These are phyloP conservation scores for Penicillium maclennaniae DNA, from an alignment of 495 filamentous ascomycete genomes.

Conservation along the genomic window DNA sequence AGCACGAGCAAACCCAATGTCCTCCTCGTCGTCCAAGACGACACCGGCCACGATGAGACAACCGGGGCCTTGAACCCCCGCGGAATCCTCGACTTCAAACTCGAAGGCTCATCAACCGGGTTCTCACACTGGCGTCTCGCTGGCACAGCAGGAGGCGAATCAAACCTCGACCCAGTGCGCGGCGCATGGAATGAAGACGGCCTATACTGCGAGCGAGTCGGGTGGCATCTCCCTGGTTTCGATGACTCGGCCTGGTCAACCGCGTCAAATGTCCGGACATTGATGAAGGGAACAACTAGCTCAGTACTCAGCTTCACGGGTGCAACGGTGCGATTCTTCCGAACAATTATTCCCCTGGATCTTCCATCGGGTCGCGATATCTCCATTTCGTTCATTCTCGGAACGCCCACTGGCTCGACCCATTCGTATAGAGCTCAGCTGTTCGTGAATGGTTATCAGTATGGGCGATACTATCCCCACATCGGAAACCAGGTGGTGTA, in stretches of 20 bases:
- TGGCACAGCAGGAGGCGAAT: slow-evolving; percentile 68
- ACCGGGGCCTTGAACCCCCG: slow-evolving; percentile 62
- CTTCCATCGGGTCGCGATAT: slow-evolving; percentile 39
- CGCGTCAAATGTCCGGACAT: background rate
- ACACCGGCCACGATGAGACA: slow-evolving; percentile 66
- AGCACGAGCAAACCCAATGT: slow-evolving; percentile 49
- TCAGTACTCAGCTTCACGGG: slow-evolving; percentile 44
- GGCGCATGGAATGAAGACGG: slow-evolving; percentile 76
- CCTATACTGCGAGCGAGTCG: slow-evolving; percentile 62
- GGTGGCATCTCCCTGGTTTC: slow-evolving; percentile 60
- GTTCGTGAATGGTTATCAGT: slow-evolving; percentile 51
- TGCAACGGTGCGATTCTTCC: slow-evolving; percentile 55
- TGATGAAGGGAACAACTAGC: slow-evolving; percentile 2
- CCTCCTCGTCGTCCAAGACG: slow-evolving; percentile 68
- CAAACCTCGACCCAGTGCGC: slow-evolving; percentile 59
- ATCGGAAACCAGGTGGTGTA: slow-evolving; percentile 51
- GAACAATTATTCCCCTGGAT: slow-evolving; percentile 50
- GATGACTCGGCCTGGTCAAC: slow-evolving; percentile 45
- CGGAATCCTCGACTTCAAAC: slow-evolving; percentile 58
- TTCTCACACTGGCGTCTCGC: slow-evolving; percentile 67
- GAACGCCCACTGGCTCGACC: slow-evolving; percentile 19
- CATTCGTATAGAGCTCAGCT: slow-evolving; percentile 36
- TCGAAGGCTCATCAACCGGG: slow-evolving; percentile 36
- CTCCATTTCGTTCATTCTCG: slow-evolving; percentile 45
- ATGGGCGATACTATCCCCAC: slow-evolving; percentile 46